Base-by-base conservation (phyloP, 2,329 filamentous ascomycete species). In the Phialophora chinensis region DNA sequence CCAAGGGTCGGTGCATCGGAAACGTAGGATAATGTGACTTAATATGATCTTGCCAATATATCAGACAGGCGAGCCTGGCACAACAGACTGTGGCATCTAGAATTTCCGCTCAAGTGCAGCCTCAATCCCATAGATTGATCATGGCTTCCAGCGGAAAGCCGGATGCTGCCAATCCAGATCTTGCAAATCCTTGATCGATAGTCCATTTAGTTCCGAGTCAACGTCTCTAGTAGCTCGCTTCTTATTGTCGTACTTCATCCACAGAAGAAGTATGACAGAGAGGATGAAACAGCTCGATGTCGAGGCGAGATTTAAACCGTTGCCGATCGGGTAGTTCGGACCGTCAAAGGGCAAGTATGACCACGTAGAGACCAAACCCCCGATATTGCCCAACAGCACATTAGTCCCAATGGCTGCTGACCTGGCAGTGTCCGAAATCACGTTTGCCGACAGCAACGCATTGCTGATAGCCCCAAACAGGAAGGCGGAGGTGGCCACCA, bases 311-410 rank as follows among this genome's bases (percentile, higher is more conserved):
- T 92, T 92, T 35, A 92, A 75, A 0, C 89, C 89, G 73, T 91
- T 91, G 0, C 90, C 90, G 63, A 91, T 90, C 66, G 81, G 87
- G 72, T 87, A 92, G 65, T 91, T 77, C 0, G 90, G 90, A 0
- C 73, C 85, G 73, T 91, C 89, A 70, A 79, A 85, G 0, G 84
- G 83, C n/a, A 91, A 72, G 76, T 89, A 90, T 1, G 81, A 83
- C 88, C 88, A 91, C 0, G 87, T 89, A 0, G 85, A 84, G 65
- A 90, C 83, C 38, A 91, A 75, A 0, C 89, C 90, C 1, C 90
- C 90, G n/a, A 91, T 75, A 63, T 91, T 91, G 33, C 89, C 90
- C 25, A 90, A 79, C 88, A 91, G 91, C 72, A 91, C 87, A 60
- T 87, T 87, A 0, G 84, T 85, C 8, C 86, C 88, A 50, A 91